These are phyloP conservation scores for Rhododendron williamsianum DNA, from an alignment of 148 eudicot genomes.

Conservation along the genomic window DNA sequence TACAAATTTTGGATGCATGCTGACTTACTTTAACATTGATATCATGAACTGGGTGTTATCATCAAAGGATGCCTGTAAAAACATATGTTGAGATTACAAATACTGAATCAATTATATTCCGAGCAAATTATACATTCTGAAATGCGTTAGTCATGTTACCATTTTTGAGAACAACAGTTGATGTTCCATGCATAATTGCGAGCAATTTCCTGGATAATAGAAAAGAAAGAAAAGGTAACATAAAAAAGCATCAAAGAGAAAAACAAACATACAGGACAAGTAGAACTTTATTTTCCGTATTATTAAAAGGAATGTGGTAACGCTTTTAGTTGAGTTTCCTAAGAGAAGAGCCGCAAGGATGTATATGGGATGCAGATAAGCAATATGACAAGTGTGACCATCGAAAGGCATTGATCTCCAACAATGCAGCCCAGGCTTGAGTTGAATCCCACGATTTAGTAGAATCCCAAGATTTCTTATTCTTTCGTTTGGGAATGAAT, in stretches of 20 bases:
- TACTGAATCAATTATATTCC: constrained; percentile 1
- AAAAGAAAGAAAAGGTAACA: constrained; percentile 3
- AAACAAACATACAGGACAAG: background rate
- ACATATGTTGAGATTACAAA: constrained; percentile 10
- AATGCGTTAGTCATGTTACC: constrained; percentile 41
- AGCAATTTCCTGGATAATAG: constrained; percentile 65
- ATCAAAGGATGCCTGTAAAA: constrained; percentile 82
- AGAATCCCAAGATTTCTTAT: background rate
- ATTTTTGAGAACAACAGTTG: constrained; percentile 69
- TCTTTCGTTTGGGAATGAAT: background rate
- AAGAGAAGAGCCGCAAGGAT: background rate
- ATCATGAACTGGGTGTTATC: constrained; percentile 85
- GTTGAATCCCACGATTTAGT: background rate
- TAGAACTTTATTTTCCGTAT: background rate
- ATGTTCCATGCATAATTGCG: constrained; percentile 81
- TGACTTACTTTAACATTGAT: constrained; percentile 70
- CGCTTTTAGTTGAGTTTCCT: background rate
- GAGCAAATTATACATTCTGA: constrained; percentile 10
- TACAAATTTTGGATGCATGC: background rate
- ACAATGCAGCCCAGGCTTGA: background rate
- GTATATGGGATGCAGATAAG: background rate
- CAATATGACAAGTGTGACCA: background rate
- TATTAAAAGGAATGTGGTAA: background rate
- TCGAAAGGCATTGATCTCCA: background rate
- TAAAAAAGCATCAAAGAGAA: constrained; percentile 5